Evolutionary conservation across 1,284 basidiomycete species (phyloP), one percentile per base, ranked within the genome.

Genomic region (Apiotrichum akiyoshidainum): DNA sequence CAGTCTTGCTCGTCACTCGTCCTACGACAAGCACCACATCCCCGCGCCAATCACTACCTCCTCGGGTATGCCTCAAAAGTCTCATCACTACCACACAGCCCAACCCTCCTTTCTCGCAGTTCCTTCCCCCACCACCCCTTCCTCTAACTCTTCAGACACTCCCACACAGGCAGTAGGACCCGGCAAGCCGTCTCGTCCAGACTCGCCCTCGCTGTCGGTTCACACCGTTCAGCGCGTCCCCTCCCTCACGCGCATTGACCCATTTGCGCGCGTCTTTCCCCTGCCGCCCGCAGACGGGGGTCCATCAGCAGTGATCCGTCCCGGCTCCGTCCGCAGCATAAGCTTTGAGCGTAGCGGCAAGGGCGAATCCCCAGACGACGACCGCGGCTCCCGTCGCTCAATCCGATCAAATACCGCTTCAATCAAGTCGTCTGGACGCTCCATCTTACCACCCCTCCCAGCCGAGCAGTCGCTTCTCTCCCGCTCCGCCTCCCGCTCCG

Each of bases 281-380:
- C 41, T 37, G 4, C 55, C 55, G 1, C 55, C 55, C 21, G 7
- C 45, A 4, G 51, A 53, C 33, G 49, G 50, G 9, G 42, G 45
- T 17, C 47, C 34, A 8, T 17, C 51, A 2, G 58, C 62, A 11
- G 26, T 50, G 5, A 63, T 63, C 40, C 53, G 58, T 6, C 58
- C 62, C 17, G 62, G 62, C 50, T 63, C 62, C 0, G 56, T 63
- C 12, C 56, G 54, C 34, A 55, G 53, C 44, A 49, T 60, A n/a
- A 56, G 46, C 5, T 46, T 58, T 13, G 54, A 55, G 16, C 48
- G 45, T 8, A 12, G 51, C 10, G 13, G 9, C 22, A 44, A 37
- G 19, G 40, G 40, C 21, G 46, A 55, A 22, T 53, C 52, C 1
- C 52, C 52, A 46, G 61, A 59, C 48, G 61, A 59, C 34, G 58